A percentile compares a stretch with the other conserved stretches of the same genome.
Conservation (phyloP, 352 stramenopile species). For the Pythium volutum region DNA sequence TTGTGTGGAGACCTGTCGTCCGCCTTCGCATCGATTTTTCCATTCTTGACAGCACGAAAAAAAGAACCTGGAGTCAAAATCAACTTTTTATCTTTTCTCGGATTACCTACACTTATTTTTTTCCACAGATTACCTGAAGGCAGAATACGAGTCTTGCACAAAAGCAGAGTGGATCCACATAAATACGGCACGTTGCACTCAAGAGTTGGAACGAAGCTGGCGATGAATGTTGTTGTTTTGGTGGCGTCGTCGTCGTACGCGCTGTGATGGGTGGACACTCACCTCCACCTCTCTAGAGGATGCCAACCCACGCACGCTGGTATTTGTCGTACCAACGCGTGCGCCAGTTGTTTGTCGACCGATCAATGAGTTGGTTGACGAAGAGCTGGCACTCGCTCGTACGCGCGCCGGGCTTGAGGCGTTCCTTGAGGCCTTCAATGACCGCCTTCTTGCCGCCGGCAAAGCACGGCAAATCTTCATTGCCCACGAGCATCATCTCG, state of each 20-base stretch:
- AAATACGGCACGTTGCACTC: background rate
- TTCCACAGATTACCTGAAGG: too few species aligned
- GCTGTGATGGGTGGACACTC: too few species aligned
- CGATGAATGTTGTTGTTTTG: too few species aligned
- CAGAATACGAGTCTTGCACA: background rate
- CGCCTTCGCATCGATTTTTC: background rate
- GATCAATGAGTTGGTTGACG: slow-evolving; percentile 85
- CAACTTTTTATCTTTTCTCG: background rate
- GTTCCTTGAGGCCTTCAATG: slow-evolving; percentile 69
- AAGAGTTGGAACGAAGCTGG: background rate
- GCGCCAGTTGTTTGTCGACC: slow-evolving; percentile 87
- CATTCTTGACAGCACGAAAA: background rate
- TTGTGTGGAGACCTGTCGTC: background rate
- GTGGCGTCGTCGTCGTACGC: background rate
- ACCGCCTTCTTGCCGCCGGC: slow-evolving; percentile 76
- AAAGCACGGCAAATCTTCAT: slow-evolving; percentile 82
- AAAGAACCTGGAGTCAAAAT: background rate
- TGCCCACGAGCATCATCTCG: slow-evolving; percentile 94
- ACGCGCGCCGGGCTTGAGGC: slow-evolving; percentile 74
- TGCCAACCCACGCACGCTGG: slow-evolving; percentile 85
- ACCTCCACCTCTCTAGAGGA: slow-evolving; percentile 48
- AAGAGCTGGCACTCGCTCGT: slow-evolving; percentile 81
- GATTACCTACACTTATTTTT: background rate
- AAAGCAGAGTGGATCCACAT: background rate
- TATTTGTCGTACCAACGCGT: slow-evolving; percentile 92